Conservation (phyloP, 1,284 basidiomycete species). For the Cryptococcus jaspeensis region DNA sequence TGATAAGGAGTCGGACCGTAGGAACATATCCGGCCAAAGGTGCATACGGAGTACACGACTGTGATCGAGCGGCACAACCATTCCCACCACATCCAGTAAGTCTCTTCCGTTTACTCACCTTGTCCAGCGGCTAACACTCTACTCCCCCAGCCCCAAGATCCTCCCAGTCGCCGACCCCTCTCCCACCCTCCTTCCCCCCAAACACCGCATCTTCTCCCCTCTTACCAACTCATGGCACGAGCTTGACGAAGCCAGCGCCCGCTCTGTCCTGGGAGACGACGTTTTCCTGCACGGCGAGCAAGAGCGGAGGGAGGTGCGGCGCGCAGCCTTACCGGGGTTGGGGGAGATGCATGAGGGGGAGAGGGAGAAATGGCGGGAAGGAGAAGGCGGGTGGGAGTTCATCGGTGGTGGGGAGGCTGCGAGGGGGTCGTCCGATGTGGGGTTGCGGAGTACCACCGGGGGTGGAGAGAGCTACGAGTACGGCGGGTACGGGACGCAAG, state of each 20-base stretch:
- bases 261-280: constrained; percentile 37
- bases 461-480: too few relatives aligned
- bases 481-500: too few relatives aligned
- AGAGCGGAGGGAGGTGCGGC: constrained; percentile 21
- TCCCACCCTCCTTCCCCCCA: constrained; percentile 32
- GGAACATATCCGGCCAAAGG: constrained; percentile 36
- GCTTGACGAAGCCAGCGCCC: constrained; percentile 39
- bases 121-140: not conserved
- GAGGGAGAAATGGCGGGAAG: constrained; percentile 3
- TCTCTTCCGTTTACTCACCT: constrained; percentile 1
- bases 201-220: constrained; percentile 40
- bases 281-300: constrained; percentile 31
- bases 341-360: constrained; percentile 8
- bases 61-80: constrained; percentile 41
- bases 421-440: not conserved
- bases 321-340: constrained; percentile 20
- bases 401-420: not conserved
- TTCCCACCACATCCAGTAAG: constrained; percentile 44
- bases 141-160: constrained; percentile 25
- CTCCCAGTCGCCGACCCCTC: constrained; percentile 44
- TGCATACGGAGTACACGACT: constrained; percentile 34
- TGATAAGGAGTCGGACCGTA: constrained; percentile 8
- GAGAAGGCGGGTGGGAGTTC: constrained; percentile 3
- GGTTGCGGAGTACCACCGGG: too few relatives aligned
- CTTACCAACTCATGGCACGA: constrained; percentile 41